Base-by-base conservation (phyloP, 257 asterid genomes). In the Solanum piurae region DNA sequence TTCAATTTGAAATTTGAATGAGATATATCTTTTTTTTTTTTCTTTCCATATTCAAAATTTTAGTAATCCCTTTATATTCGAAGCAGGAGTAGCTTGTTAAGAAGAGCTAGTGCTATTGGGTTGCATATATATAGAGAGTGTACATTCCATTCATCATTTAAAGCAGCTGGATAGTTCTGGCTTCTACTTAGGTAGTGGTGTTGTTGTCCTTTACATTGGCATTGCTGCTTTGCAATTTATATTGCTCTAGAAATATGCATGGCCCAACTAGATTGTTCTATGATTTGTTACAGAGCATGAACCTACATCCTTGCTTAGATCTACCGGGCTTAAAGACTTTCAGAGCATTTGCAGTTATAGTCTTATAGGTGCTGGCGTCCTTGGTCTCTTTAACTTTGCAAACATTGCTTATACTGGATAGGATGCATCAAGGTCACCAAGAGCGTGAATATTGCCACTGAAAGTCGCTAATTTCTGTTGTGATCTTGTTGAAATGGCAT, bases 401-500 rank as follows among this genome's bases (percentile, higher is more conserved):
- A 75, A 93, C 52, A 75, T 92, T 71, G 89, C 93, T 4, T 93
- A 86, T 85, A 72, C 91, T 21, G 96, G 37, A 66, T 92, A 95
- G 94, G 90, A 92, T 93, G 60, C 95, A 93, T 23, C 92, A 95
- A 31, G 98, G 96, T 9, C 93, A 91, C 90, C 92, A 93, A 92
- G 96, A 90, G 77, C 92, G 95, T 91, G 94, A 94, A 40, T 93
- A 94, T 33, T 94, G 96, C 91, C 97, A 95, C 90, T 93, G 91
- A 9, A 93, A 94, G 96, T 94, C 93, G 20, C 91, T 92, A 31
- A 86, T 94, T 40, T 95, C 91, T 93, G 91, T 74, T 94, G 96
- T 71, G 95, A 95, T 89, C 94, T 92, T 64, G 95, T 94, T 89
- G 96, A 95, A 84, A 96, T 93, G 92, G 94, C 95, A 46, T 95